These are phyloP conservation scores for Mortierella sp. DNA, from an alignment of 371 early-diverging fungal genomes.

Conservation along the genomic window DNA sequence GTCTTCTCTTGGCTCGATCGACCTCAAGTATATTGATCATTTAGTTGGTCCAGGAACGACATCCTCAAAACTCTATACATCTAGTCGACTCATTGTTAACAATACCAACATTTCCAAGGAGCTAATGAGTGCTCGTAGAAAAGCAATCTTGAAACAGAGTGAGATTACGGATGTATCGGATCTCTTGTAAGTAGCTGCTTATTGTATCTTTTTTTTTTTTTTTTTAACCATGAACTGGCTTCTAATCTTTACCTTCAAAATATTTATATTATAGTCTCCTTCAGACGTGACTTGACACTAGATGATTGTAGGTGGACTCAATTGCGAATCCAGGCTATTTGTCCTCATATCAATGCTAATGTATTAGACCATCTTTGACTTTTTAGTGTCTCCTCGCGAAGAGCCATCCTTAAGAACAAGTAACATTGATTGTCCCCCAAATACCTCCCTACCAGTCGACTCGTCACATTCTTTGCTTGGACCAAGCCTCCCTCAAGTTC, in stretches of 20 bases:
- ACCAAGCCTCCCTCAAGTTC: not conserved
- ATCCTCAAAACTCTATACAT: conserved; percentile 20
- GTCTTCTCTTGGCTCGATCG: conserved; percentile 17
- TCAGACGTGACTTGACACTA: no score
- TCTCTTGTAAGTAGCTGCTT: conserved; percentile 7
- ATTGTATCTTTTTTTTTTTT: no score
- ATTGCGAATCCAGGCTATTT: no score
- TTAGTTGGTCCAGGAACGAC: conserved; percentile 26
- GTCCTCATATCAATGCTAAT: no score
- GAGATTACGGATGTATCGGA: conserved; percentile 13
- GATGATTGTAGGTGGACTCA: no score
- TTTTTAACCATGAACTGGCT: no score
- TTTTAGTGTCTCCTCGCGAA: not conserved
- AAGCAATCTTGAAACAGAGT: conserved; percentile 8
- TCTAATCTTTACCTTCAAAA: no score
- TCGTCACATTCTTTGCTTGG: not conserved
- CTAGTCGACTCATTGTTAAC: not conserved
- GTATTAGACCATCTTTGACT: no score
- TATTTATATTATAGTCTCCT: no score
- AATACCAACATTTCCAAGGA: conserved; percentile 6
- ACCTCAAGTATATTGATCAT: conserved; percentile 19
- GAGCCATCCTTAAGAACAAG: not conserved
- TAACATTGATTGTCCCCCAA: not conserved
- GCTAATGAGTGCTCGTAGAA: conserved; percentile 8
- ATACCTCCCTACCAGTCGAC: not conserved